Percentiles rank a stretch among this genome's conserved stretches.
These are phyloP conservation scores for Tetrapisispora pingtungensis DNA, from an alignment of 805 yeast genomes.

Conservation along the genomic window DNA sequence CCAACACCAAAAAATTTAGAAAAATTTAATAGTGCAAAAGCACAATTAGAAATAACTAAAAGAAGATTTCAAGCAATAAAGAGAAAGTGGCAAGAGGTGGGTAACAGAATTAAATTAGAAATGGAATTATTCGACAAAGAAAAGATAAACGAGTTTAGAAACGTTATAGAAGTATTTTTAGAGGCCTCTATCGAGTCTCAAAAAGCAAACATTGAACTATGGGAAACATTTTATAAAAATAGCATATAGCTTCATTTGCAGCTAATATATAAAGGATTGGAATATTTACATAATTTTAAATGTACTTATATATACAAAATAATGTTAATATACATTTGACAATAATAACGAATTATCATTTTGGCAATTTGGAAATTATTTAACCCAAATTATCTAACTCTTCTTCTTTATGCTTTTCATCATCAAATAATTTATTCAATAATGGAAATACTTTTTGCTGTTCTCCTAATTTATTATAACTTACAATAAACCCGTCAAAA, in stretches of 20 bases:
- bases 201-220: constrained; percentile 79
- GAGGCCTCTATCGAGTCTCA: constrained; percentile 89
- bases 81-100: constrained; percentile 49
- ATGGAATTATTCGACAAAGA: constrained; percentile 59
- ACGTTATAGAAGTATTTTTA: constrained; percentile 78
- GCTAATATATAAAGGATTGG: background rate
- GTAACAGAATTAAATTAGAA: constrained; percentile 57
- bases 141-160: constrained; percentile 73
- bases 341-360: no score
- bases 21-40: constrained; percentile 45
- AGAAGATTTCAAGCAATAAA: constrained; percentile 43
- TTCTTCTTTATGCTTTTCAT: constrained; percentile 19
- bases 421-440: constrained; percentile 25
- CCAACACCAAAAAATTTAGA: constrained; percentile 45
- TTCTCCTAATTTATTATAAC: constrained; percentile 35
- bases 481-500: constrained; percentile 55
- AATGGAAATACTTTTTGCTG: constrained; percentile 23
- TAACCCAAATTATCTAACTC: background rate
- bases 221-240: constrained; percentile 79
- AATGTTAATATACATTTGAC: no score
- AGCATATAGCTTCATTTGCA: constrained; percentile 13
- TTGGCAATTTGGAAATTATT: no score
- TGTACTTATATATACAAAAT: background rate
- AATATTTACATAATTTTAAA: background rate
- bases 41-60: constrained; percentile 50